These are phyloP conservation scores for Datura wrightii DNA, from an alignment of 257 asterid genomes.

Conservation along the genomic window DNA sequence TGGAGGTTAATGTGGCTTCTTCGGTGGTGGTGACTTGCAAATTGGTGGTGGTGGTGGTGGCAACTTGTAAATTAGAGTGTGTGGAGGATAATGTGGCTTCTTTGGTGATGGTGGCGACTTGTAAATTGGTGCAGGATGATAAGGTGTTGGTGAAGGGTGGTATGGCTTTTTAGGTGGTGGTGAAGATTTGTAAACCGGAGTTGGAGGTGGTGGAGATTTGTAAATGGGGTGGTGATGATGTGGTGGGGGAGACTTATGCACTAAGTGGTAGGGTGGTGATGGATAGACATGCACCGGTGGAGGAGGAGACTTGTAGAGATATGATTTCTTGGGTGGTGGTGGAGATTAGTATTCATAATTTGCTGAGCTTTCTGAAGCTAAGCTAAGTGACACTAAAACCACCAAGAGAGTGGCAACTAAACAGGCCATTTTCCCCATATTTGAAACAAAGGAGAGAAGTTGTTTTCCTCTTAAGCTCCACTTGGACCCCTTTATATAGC, in stretches of 20 bases:
- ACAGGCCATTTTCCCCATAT: constrained; percentile 32
- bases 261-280: neutral
- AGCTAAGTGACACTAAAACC: constrained; percentile 12
- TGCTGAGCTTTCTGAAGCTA: constrained; percentile 22
- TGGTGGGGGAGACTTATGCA: constrained; percentile 27
- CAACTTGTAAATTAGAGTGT: neutral
- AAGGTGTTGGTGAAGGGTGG: too few relatives aligned
- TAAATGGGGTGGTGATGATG: neutral
- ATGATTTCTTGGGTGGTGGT: neutral
- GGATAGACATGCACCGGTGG: constrained; percentile 18
- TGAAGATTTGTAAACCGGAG: neutral
- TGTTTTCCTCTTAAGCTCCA: too few relatives aligned
- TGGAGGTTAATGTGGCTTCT: neutral
- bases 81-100: neutral
- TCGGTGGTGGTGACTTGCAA: neutral
- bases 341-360: constrained; percentile 19
- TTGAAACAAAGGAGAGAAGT: too few relatives aligned
- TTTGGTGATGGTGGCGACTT: neutral
- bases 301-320: constrained; percentile 16
- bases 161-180: neutral
- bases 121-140: neutral
- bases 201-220: neutral
- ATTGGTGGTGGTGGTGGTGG: neutral
- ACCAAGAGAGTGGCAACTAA: constrained; percentile 16
- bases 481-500: too few relatives aligned